phyloP scores from a whole-genome alignment of 1,284 basidiomycete genomes.

The Cryptococcus amylolentus region DNA sequence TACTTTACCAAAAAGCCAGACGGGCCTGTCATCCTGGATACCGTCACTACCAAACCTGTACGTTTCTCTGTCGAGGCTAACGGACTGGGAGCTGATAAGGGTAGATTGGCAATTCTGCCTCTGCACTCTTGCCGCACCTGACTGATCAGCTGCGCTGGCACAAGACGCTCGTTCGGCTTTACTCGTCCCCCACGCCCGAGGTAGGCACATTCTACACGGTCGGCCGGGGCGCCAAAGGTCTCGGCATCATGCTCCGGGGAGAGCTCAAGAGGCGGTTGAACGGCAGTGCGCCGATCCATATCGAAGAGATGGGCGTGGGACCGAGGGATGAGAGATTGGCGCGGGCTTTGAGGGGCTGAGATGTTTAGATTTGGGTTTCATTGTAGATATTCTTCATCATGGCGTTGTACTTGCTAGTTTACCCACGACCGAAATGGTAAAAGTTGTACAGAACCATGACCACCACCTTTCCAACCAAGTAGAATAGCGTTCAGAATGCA shows the following conservation, averaged over 20 bases:
- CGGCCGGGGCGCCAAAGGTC: constrained; percentile 45
- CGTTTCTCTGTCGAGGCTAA: constrained; percentile 8
- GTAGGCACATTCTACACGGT: constrained; percentile 42
- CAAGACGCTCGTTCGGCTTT: constrained; percentile 42
- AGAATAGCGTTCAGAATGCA: not conserved
- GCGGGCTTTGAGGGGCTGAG: constrained; percentile 3
- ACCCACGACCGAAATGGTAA: not conserved
- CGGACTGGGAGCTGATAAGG: not conserved
- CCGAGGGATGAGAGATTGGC: constrained; percentile 14
- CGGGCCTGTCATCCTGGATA: constrained; percentile 40
- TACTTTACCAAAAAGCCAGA: constrained; percentile 25
- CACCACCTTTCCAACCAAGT: no score
- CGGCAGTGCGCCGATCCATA: constrained; percentile 25
- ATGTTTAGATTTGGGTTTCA: not conserved
- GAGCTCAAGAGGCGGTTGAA: constrained; percentile 37
- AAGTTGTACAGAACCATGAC: not conserved
- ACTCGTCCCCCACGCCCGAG: constrained; percentile 26
- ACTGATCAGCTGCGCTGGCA: constrained; percentile 46
- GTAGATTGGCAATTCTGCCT: constrained; percentile 27
- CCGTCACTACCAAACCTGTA: constrained; percentile 43
- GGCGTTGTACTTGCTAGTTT: not conserved
- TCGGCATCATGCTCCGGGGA: constrained; percentile 47
- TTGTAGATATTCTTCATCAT: not conserved
- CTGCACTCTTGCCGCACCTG: constrained; percentile 42
- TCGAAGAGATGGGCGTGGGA: constrained; percentile 41